Base-by-base conservation (phyloP, 495 filamentous ascomycete genomes). In the Aspergillus leporis region DNA sequence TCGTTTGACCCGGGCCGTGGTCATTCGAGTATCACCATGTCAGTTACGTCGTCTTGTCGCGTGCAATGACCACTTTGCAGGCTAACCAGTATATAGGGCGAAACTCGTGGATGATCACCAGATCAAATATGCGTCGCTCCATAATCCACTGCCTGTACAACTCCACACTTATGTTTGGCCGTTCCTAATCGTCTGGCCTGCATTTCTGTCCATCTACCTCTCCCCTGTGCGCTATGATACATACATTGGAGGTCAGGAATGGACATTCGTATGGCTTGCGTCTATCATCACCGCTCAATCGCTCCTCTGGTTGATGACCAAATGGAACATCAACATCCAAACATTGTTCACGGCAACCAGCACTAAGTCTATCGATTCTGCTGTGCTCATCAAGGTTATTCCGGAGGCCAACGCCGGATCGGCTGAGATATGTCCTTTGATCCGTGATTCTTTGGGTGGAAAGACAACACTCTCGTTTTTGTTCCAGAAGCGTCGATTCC, bases 401-500 rank as follows among this genome's bases (percentile, higher is more conserved):
- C 94, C 94, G 22, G 78, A 90, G 45, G 87, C 87, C 52, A 99
- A 98, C 68, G 91, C 95, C 50, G 94, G 94, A 36, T 79, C 87
- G 41, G 81, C 93, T 28, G 94, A 98, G 65, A 96, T 99, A 51
- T 97, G 92, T 75, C 69, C 81, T 53, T 74, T 99, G 56, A 72
- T 85, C 58, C 83, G 84, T 61, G 91, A 97, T 60, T 90, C 81
- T 70, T 77, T 81, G 58, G 87, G 83, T 51, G 87, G 83, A 55
- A 89, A 88, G 77, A 77, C 83, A 25, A 94, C 87, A 45, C 69
- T 88, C 1, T 97, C 93, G 12, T 98, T 99, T 74, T 77, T 97
- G 57, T 99, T 99, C 79, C 94, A 99, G 78, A 99, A 98, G 77
- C 90, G 94, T 63, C 90, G 93, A 7, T 98, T 98, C 68, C 85